Evolutionary conservation across 768 basidiomycete species (phyloP), one percentile per base, ranked within the genome.

Genomic region (Sarcomyxa edulis): DNA sequence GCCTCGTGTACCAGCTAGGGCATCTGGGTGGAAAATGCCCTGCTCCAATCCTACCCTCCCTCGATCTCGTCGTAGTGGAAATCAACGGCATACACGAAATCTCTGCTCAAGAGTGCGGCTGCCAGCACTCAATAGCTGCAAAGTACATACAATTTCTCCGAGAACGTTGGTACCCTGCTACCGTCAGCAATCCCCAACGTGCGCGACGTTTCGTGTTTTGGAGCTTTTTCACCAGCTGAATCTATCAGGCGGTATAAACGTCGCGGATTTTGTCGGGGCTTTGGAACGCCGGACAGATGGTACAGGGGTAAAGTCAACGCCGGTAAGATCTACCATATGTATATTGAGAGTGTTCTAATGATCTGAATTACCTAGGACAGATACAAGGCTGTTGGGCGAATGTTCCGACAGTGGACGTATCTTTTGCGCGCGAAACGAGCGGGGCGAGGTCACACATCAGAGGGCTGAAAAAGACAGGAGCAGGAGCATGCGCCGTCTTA

Each of bases 11-110:
- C 27, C 32, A 32, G 15, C 4, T 32, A 2, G 32, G 32, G 20
- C 32, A 32, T 4, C 15, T 14, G 2, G 32, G 32, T 15, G 7
- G 7, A 2, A 2, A 4, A 10, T 32, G 32, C 4, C 3, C 32
- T 2, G 32, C 14, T 9, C 32, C 32, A 2, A 8, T 9, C 2
- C 8, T 8, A 2, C 9, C 32, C 8, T 2, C 39, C 11, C 39
- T 54, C n/a, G 37, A 49, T 10, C 62, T 64, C 35, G 44, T 53
- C 2, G 44, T 66, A 14, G 33, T 66, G 29, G 48, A 61, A 35
- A 39, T 26, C 0, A 47, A 48, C 32, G 60, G 57, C 0, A 48
- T 66, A 10, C 62, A 64, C 33, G 23, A 45, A 6, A 50, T 65
- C n/a, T n/a, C n/a, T n/a, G n/a, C n/a, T n/a, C n/a, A n/a, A n/a